Percentiles rank a stretch among this genome's conserved stretches.
These are phyloP conservation scores for Boletus tomentosulus DNA, from an alignment of 768 basidiomycete genomes.

Conservation along the genomic window DNA sequence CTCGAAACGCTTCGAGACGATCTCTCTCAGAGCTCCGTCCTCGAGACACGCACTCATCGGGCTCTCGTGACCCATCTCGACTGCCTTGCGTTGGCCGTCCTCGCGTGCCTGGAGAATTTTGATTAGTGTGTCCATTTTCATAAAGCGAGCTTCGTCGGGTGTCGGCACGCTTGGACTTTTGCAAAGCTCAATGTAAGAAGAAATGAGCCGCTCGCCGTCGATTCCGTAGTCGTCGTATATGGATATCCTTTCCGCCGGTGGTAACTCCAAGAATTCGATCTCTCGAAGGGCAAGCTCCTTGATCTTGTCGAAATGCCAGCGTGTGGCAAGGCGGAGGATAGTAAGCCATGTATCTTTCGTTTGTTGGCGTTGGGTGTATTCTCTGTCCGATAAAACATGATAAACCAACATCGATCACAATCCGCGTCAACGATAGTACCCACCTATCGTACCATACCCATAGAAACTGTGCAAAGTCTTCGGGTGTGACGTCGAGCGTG, in stretches of 20 bases:
- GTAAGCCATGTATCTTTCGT: slow-evolving; percentile 47
- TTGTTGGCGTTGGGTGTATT: slow-evolving; percentile 51
- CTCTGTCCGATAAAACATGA: slow-evolving; percentile 31
- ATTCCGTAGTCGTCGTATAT: slow-evolving; percentile 53
- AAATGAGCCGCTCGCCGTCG: slow-evolving; percentile 46
- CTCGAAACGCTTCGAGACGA: slow-evolving; percentile 33
- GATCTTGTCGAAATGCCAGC: slow-evolving; percentile 54
- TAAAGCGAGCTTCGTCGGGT: slow-evolving; percentile 47
- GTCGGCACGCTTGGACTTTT: slow-evolving; percentile 48
- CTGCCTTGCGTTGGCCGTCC: slow-evolving; percentile 36
- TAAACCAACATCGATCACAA: neutral
- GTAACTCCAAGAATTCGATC: slow-evolving; percentile 44
- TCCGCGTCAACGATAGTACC: neutral
- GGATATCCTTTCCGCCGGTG: slow-evolving; percentile 49
- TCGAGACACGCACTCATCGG: slow-evolving; percentile 33
- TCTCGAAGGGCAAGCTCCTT: slow-evolving; percentile 51
- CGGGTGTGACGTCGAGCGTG: slow-evolving; percentile 37
- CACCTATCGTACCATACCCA: slow-evolving; percentile 63
- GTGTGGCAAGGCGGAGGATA: slow-evolving; percentile 51
- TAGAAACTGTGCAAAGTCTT: slow-evolving; percentile 48
- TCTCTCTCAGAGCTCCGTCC: slow-evolving; percentile 27
- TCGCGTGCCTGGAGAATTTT: slow-evolving; percentile 55
- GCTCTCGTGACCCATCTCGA: slow-evolving; percentile 23
- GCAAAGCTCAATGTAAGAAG: slow-evolving; percentile 51
- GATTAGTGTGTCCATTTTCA: slow-evolving; percentile 54